phyloP scores from a whole-genome alignment of 176 grass and related monocot genomes.

The Dendrocalamus sinicus region DNA sequence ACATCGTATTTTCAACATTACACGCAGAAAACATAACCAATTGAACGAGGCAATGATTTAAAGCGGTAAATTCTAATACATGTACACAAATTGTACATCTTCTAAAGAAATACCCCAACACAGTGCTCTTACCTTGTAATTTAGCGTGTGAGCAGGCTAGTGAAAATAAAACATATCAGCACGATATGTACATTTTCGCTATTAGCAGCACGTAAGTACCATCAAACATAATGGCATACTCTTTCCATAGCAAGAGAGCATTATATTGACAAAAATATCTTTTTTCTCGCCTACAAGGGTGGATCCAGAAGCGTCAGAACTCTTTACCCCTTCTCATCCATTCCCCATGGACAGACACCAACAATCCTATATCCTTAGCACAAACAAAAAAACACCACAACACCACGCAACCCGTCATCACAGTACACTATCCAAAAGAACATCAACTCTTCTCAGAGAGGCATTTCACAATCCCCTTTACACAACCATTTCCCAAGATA shows the following conservation, averaged over 20 bases:
- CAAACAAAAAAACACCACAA: neutral
- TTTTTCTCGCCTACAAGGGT: neutral
- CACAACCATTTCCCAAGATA: constrained; percentile 19
- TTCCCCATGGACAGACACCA: neutral
- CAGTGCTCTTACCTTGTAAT: neutral
- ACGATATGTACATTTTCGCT: neutral
- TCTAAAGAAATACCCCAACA: neutral
- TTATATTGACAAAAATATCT: neutral
- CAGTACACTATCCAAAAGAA: neutral
- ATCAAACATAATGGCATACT: neutral
- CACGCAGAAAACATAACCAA: neutral
- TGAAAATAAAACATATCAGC: neutral
- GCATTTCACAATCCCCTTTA: neutral
- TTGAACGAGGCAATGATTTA: neutral
- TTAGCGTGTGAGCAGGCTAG: neutral
- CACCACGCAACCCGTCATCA: neutral
- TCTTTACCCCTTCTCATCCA: neutral
- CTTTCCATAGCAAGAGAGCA: neutral
- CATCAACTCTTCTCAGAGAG: neutral
- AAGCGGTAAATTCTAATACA: neutral
- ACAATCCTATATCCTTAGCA: neutral
- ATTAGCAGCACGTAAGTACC: neutral
- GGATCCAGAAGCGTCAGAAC: neutral
- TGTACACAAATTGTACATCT: neutral
- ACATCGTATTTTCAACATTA: neutral